A percentile compares a stretch with the other conserved stretches of the same genome.
These are phyloP conservation scores for Triadica sebifera DNA, from an alignment of 345 rosid genomes.

Conservation along the genomic window DNA sequence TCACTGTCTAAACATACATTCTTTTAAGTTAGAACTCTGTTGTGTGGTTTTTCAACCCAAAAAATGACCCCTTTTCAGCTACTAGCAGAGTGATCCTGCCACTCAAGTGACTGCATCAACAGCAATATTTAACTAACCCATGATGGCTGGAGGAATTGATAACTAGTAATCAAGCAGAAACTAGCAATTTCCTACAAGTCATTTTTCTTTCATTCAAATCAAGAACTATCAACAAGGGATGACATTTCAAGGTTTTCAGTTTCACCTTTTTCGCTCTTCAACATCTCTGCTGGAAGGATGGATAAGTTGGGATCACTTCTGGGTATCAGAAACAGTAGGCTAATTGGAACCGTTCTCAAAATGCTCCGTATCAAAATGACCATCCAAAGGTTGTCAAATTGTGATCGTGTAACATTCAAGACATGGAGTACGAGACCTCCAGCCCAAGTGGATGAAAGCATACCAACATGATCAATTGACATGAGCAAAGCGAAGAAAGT, in stretches of 20 bases:
- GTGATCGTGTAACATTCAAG: constrained; percentile 53
- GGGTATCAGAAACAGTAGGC: constrained; percentile 60
- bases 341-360: constrained; percentile 51
- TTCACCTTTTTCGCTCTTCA: constrained; percentile 36
- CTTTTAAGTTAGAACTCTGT: too few relatives aligned
- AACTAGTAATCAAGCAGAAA: background rate
- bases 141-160: background rate
- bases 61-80: too few relatives aligned
- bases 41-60: too few relatives aligned
- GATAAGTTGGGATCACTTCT: constrained; percentile 45
- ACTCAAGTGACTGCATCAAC: background rate
- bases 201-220: background rate
- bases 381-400: constrained; percentile 65
- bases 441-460: constrained; percentile 54
- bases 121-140: background rate
- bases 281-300: constrained; percentile 55
- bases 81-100: too few relatives aligned
- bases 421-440: constrained; percentile 60
- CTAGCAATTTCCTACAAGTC: background rate
- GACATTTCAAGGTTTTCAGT: constrained; percentile 49
- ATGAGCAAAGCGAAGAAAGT: constrained; percentile 76
- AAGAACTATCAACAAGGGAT: constrained; percentile 31
- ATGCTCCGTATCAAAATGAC: constrained; percentile 62
- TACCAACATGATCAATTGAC: constrained; percentile 66
- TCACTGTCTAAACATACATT: background rate